phyloP scores from a whole-genome alignment of 805 yeast genomes.

The Candida boidinii region DNA sequence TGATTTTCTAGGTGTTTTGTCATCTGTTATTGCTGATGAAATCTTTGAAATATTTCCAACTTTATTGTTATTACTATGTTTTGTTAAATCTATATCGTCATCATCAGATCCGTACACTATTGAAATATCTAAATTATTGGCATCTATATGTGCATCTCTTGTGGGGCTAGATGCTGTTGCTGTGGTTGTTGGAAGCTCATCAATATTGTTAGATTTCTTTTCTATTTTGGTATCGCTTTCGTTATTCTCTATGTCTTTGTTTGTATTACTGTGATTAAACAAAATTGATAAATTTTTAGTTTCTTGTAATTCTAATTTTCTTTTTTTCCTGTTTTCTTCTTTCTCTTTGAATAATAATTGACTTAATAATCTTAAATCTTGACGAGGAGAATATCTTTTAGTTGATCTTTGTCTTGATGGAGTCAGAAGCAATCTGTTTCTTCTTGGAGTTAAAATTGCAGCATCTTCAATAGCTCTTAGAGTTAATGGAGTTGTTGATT shows the following conservation, averaged over 20 bases:
- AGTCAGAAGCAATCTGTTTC: slow-evolving; percentile 19
- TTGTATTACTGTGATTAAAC: background rate
- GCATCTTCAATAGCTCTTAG: slow-evolving; percentile 21
- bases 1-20: slow-evolving; percentile 11
- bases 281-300: no score
- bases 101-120: no score
- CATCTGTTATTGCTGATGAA: no score
- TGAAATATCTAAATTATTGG: no score
- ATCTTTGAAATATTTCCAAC: background rate
- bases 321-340: slow-evolving; percentile 11
- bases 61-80: background rate
- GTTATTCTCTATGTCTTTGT: background rate
- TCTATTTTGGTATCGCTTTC: background rate
- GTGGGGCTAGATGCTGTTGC: no score
- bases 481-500: slow-evolving; percentile 25
- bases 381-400: slow-evolving; percentile 22
- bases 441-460: slow-evolving; percentile 21
- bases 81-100: no score
- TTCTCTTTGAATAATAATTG: slow-evolving; percentile 19
- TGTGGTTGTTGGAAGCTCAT: background rate
- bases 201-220: background rate
- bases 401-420: slow-evolving; percentile 16
- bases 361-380: slow-evolving; percentile 22
- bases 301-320: slow-evolving; percentile 11
- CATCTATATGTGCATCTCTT: no score